These are phyloP conservation scores for Rosellinia necatrix DNA, from an alignment of 2,329 filamentous ascomycete genomes.

Conservation along the genomic window DNA sequence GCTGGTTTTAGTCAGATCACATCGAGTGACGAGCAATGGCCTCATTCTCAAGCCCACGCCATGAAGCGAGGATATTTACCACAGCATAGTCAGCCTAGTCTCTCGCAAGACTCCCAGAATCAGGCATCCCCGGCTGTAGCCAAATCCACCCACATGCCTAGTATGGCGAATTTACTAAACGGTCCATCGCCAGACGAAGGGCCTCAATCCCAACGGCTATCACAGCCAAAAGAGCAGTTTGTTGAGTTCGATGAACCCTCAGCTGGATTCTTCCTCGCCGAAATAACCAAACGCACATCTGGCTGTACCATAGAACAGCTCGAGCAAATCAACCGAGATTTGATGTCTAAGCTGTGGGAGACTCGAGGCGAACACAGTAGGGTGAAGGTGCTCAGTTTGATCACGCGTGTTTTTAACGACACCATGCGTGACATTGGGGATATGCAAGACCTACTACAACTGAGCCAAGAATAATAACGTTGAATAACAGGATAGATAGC, in stretches of 20 bases:
- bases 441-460: constrained; percentile 50
- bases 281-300: constrained; percentile 69
- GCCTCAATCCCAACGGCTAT: constrained; percentile 39
- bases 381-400: constrained; percentile 66
- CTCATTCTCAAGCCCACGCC: constrained; percentile 61
- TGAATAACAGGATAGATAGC: not conserved
- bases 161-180: constrained; percentile 48
- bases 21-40: constrained; percentile 60
- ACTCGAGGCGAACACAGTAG: constrained; percentile 83
- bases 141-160: constrained; percentile 43
- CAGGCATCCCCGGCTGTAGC: constrained; percentile 45
- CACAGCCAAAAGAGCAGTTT: constrained; percentile 47
- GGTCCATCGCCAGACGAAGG: constrained; percentile 45
- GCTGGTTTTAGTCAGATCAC: constrained; percentile 49
- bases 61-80: constrained; percentile 48
- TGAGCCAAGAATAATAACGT: constrained; percentile 45
- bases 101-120: constrained; percentile 30
- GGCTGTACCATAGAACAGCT: constrained; percentile 90
- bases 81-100: constrained; percentile 46
- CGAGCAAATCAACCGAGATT: constrained; percentile 85
- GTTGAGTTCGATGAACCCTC: constrained; percentile 53
- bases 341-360: constrained; percentile 91
- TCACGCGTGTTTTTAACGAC: constrained; percentile 75
- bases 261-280: constrained; percentile 62
- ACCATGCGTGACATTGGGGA: constrained; percentile 70